Percentiles rank a stretch among this genome's conserved stretches.
Evolutionary conservation across 2,329 filamentous ascomycete genomes (phyloP).

Genomic region (Trichothecium sympodiale): DNA sequence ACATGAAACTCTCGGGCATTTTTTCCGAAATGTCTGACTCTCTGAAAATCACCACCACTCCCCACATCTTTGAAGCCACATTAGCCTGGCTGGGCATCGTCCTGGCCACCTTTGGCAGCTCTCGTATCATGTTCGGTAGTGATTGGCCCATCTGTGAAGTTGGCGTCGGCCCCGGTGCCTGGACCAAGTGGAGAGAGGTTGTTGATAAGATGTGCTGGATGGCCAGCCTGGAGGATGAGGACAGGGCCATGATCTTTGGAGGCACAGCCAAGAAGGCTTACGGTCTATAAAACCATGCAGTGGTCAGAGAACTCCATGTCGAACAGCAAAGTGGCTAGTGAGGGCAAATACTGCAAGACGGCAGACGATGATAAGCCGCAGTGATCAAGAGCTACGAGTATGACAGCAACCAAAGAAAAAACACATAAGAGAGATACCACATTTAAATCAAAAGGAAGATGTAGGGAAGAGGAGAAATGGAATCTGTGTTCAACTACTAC

Average conservation of each 20-base stretch:
- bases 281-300: conserved; percentile 23
- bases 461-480: too few species aligned
- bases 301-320: too few species aligned
- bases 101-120: conserved; percentile 59
- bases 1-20: conserved; percentile 83
- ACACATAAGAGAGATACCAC: too few species aligned
- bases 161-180: conserved; percentile 42
- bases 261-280: conserved; percentile 66
- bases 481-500: too few species aligned
- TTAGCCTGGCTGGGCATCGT: conserved; percentile 63
- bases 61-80: conserved; percentile 51
- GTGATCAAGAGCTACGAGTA: too few species aligned
- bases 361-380: too few species aligned
- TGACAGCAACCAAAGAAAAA: too few species aligned
- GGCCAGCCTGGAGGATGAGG: conserved; percentile 47
- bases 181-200: conserved; percentile 64
- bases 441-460: too few species aligned
- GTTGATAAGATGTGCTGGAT: conserved; percentile 58
- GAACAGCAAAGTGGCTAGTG: too few species aligned
- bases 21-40: conserved; percentile 66
- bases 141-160: conserved; percentile 91
- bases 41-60: conserved; percentile 34
- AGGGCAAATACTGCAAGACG: too few species aligned
- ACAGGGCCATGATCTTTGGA: conserved; percentile 59
- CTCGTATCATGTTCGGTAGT: conserved; percentile 76